A percentile compares a stretch with the other conserved stretches of the same genome.
These are phyloP conservation scores for Melastoma malabathricum DNA, from an alignment of 345 rosid genomes.

Conservation along the genomic window DNA sequence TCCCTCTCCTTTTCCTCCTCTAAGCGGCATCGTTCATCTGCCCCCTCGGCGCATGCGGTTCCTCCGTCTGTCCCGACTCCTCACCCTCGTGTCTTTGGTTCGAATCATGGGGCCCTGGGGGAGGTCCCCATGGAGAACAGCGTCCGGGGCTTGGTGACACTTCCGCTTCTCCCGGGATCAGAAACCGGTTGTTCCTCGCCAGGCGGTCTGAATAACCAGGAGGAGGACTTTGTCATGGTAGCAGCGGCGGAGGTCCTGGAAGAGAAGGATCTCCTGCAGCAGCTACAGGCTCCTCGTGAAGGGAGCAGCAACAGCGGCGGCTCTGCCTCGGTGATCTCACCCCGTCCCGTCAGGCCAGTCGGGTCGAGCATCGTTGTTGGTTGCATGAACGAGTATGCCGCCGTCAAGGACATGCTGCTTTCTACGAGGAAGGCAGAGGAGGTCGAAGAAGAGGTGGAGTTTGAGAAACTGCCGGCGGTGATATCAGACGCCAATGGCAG, in stretches of 20 bases:
- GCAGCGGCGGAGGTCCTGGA: conserved; percentile 28
- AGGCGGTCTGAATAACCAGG: conserved; percentile 11
- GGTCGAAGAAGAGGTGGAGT: conserved; percentile 73
- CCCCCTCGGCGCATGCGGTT: background rate
- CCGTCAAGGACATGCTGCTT: conserved; percentile 6
- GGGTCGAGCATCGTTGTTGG: conserved; percentile 60
- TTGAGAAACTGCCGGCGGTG: conserved; percentile 52
- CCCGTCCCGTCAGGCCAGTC: conserved; percentile 65
- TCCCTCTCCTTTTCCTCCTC: conserved; percentile 32
- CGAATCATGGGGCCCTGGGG: conserved; percentile 9
- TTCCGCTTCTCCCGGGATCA: conserved; percentile 60
- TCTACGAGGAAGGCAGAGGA: conserved; percentile 37
- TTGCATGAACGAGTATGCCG: conserved; percentile 30
- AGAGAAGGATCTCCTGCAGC: conserved; percentile 48
- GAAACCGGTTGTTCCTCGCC: conserved; percentile 17
- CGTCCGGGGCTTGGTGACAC: conserved; percentile 44
- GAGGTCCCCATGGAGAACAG: conserved; percentile 9
- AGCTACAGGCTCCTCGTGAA: conserved; percentile 36
- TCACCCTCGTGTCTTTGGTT: background rate
- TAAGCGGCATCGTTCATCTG: conserved; percentile 28
- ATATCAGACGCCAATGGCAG: conserved; percentile 65
- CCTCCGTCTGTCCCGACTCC: background rate
- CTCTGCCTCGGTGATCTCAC: conserved; percentile 30
- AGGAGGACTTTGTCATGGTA: conserved; percentile 26
- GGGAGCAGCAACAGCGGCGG: conserved; percentile 3